Evolutionary conservation across 805 yeast genomes (phyloP).

Genomic region (Saturnispora serradocipensis): DNA sequence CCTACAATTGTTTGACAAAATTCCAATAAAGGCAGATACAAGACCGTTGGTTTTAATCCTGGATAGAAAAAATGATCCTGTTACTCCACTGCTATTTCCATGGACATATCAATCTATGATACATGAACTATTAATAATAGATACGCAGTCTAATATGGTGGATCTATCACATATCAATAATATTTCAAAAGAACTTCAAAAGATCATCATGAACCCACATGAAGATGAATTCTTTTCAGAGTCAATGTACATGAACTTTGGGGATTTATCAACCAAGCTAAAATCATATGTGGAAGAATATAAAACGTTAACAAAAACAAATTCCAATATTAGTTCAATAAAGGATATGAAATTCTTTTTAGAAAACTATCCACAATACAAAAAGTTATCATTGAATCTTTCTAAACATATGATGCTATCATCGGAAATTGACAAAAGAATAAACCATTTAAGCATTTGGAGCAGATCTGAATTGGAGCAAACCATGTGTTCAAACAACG

Average conservation of each 20-base stretch:
- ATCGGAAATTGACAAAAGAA: conserved; percentile 72
- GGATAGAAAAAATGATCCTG: conserved; percentile 84
- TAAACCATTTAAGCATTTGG: conserved; percentile 60
- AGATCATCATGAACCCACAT: conserved; percentile 55
- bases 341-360: conserved; percentile 86
- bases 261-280: conserved; percentile 84
- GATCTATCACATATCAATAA: conserved; percentile 50
- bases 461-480: conserved; percentile 88
- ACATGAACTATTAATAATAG: conserved; percentile 80
- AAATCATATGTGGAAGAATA: conserved; percentile 78
- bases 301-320: conserved; percentile 68
- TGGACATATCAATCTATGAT: conserved; percentile 99
- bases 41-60: conserved; percentile 68
- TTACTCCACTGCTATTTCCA: conserved; percentile 85
- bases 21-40: conserved; percentile 42
- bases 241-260: conserved; percentile 84
- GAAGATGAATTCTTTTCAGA: conserved; percentile 73
- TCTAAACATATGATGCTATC: conserved; percentile 88
- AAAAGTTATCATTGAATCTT: conserved; percentile 77
- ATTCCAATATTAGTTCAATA: conserved; percentile 63
- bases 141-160: conserved; percentile 56
- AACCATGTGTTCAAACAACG: conserved; percentile 57
- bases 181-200: conserved; percentile 47
- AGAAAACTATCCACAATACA: conserved; percentile 90
- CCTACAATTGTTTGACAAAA: conserved; percentile 57